Percentiles rank a stretch among this genome's conserved stretches.
Conservation (phyloP, 495 filamentous ascomycete genomes). For the Neurospora sp. region DNA sequence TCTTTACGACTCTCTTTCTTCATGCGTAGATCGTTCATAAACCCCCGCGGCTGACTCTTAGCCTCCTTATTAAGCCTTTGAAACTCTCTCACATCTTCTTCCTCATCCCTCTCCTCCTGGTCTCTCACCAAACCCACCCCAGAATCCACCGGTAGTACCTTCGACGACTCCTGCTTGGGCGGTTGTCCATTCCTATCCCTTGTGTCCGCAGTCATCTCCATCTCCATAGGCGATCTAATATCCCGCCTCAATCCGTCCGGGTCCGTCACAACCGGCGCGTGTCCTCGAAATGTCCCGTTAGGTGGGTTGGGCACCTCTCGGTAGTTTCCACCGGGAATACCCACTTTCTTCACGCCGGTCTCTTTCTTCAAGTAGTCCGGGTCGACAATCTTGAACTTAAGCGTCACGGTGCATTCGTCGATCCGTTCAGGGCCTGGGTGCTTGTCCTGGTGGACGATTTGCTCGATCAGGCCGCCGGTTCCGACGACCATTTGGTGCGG, state of each 20-base stretch:
- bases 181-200: neutral
- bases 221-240: neutral
- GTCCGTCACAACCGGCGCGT: neutral
- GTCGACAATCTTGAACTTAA: neutral
- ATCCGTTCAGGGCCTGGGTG: neutral
- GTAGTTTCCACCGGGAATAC: neutral
- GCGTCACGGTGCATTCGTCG: neutral
- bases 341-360: neutral
- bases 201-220: neutral
- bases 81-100: neutral
- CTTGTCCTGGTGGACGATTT: neutral
- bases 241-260: neutral
- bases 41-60: neutral
- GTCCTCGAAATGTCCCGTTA: neutral
- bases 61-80: neutral
- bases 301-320: neutral
- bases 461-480: neutral
- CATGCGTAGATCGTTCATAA: neutral
- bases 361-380: neutral
- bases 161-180: neutral
- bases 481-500: neutral
- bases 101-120: neutral
- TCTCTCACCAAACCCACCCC: neutral
- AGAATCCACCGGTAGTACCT: neutral
- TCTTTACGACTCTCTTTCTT: neutral